Conservation (phyloP, 371 early-diverging fungal species). For the Gilbertella persicaria region DNA sequence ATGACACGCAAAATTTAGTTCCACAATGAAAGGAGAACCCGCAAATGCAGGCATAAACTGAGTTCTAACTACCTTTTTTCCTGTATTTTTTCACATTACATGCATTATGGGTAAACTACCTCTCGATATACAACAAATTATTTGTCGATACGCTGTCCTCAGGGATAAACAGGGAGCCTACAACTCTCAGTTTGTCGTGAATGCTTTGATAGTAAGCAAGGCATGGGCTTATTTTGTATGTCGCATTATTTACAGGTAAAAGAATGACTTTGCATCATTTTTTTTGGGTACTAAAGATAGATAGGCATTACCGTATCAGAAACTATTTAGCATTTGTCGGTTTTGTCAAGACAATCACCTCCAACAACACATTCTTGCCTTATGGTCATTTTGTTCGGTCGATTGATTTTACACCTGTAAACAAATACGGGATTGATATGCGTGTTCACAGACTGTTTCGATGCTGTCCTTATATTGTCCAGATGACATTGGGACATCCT, state of each 20-base stretch:
- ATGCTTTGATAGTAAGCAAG: constrained; percentile 10
- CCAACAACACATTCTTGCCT: constrained; percentile 2
- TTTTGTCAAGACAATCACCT: constrained; percentile 16
- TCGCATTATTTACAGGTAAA: constrained; percentile 15
- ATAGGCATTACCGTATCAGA: constrained; percentile 14
- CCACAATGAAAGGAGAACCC: no score
- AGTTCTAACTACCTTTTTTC: no score
- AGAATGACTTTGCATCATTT: not conserved
- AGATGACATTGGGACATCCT: constrained; percentile 17
- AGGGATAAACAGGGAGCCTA: not conserved
- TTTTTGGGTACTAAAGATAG: not conserved
- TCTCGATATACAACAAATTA: constrained; percentile 11
- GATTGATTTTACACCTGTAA: constrained; percentile 8
- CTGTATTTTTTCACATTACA: no score
- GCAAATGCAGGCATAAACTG: no score
- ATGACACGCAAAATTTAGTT: no score
- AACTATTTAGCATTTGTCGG: constrained; percentile 10
- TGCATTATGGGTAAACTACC: no score
- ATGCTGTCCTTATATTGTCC: constrained; percentile 15
- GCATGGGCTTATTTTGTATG: constrained; percentile 20
- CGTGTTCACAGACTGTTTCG: constrained; percentile 8
- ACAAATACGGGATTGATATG: constrained; percentile 16
- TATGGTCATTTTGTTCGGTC: constrained; percentile 1
- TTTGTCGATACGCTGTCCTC: constrained; percentile 10
- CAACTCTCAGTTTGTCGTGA: not conserved